Evolutionary conservation across 371 early-diverging fungal species (phyloP), one percentile per base, ranked within the genome.

Genomic region (Lichtheimia hyalospora): DNA sequence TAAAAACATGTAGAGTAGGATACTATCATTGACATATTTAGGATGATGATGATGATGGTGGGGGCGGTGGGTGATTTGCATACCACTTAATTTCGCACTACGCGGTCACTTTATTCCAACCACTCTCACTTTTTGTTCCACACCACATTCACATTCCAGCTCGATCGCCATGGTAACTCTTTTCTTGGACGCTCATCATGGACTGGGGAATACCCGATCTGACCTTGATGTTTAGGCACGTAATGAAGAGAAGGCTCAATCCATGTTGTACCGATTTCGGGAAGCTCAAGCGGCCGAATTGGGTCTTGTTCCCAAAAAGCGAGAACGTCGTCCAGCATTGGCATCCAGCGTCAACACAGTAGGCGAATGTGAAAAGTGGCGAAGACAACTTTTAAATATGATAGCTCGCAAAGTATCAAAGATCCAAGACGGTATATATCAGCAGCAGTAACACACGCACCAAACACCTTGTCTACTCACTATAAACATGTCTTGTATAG

Each of bases 241-340:
- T 74, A 96, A 96, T 78, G 92, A 96, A 81, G 97, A 97, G 66
- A 97, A 97, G 72, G 96, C 96, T 21, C 95, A 97, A 88, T 96
- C 98, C 44, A 96, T 96, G 96, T 87, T 97, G 27, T 94, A 93
- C 74, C 92, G 97, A 60, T 97, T 96, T 79, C 92, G 96, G 63
- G 94, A 93, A 68, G 96, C 95, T 23, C 93, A 96, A 73, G 88
- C 86, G 51, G 88, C 90, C 15, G 93, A 95, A 65, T 70, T 89
- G n/a, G 96, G 96, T 18, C 73, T 90, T 56, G 70, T 80, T 43
- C 68, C 63, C 15, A 81, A 81, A 53, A 81, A 81, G 54, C 71
- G 81, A 56, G 87, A 89, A 49, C 83, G 86, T 62, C 83, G 96
- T 55, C 96, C 97, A 1, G 87, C 77, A 23, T 78, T 89, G 25